Evolutionary conservation across 1,284 basidiomycete species (phyloP).

Genomic region (Coniferiporia sulphurascens): DNA sequence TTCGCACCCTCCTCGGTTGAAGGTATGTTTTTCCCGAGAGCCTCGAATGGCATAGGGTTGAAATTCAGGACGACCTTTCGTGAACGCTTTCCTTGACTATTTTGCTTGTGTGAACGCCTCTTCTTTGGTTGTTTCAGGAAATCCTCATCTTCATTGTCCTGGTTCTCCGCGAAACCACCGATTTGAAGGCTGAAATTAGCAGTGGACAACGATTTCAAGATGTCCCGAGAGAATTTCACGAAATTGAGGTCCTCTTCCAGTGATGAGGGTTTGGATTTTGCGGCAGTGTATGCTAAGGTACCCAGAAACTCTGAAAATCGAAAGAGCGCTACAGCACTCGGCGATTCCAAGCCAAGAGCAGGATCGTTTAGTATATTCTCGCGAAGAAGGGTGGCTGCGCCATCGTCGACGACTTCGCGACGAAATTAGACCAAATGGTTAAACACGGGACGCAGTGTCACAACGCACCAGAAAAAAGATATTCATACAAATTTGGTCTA

Average conservation of each 20-base stretch:
- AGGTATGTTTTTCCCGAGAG: conserved; percentile 27
- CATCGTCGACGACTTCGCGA: conserved; percentile 2
- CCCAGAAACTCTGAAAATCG: neutral
- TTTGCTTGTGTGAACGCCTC: neutral
- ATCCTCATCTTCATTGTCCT: neutral
- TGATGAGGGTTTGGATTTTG: neutral
- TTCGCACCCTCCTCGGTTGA: conserved; percentile 22
- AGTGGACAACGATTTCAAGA: neutral
- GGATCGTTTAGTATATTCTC: neutral
- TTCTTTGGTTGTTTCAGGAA: neutral
- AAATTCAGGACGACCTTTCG: conserved; percentile 9
- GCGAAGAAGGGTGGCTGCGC: neutral
- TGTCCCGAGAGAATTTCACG: neutral
- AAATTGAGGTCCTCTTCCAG: neutral
- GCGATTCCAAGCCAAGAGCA: neutral
- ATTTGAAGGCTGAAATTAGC: neutral
- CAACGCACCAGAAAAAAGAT: conserved; percentile 9
- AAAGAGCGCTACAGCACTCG: neutral
- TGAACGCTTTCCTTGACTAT: neutral
- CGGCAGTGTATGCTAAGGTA: neutral
- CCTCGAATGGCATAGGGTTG: conserved; percentile 27
- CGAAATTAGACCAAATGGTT: neutral
- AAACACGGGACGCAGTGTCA: neutral
- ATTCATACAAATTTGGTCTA: conserved; percentile 4
- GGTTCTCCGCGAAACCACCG: neutral